phyloP scores from a whole-genome alignment of 2,329 filamentous ascomycete species.

The Juglanconis oblonga region DNA sequence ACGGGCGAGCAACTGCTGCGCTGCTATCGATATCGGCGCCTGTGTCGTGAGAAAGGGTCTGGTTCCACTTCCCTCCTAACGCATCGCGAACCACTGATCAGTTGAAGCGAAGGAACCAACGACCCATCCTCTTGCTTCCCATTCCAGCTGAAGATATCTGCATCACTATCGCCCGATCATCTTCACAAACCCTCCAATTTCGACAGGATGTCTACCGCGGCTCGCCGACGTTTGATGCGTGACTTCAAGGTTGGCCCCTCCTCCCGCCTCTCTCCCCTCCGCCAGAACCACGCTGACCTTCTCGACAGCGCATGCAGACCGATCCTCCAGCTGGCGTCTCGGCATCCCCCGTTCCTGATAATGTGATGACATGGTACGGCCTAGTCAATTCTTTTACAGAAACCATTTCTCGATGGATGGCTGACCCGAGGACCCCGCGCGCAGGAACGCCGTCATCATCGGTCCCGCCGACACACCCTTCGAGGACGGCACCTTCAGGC shows the following conservation, averaged over 20 bases:
- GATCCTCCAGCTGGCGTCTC: constrained; percentile 96
- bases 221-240: constrained; percentile 93
- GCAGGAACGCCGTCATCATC: constrained; percentile 90
- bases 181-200: neutral
- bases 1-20: too few species aligned
- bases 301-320: constrained; percentile 88
- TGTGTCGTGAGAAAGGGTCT: neutral
- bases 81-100: constrained; percentile 3
- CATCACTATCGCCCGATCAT: neutral
- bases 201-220: constrained; percentile 73
- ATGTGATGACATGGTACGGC: constrained; percentile 89
- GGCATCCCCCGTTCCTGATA: constrained; percentile 91
- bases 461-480: constrained; percentile 96
- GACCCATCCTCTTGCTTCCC: neutral
- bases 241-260: constrained; percentile 80
- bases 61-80: neutral
- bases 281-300: constrained; percentile 21
- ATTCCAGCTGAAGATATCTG: neutral
- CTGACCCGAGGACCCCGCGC: constrained; percentile 34
- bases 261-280: constrained; percentile 9
- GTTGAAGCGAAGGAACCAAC: neutral
- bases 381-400: neutral
- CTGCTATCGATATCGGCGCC: neutral
- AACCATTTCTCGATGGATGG: neutral
- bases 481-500: constrained; percentile 94